Evolutionary conservation across 2,329 filamentous ascomycete species (phyloP).

Genomic region (Aspergillus novoparasiticus): DNA sequence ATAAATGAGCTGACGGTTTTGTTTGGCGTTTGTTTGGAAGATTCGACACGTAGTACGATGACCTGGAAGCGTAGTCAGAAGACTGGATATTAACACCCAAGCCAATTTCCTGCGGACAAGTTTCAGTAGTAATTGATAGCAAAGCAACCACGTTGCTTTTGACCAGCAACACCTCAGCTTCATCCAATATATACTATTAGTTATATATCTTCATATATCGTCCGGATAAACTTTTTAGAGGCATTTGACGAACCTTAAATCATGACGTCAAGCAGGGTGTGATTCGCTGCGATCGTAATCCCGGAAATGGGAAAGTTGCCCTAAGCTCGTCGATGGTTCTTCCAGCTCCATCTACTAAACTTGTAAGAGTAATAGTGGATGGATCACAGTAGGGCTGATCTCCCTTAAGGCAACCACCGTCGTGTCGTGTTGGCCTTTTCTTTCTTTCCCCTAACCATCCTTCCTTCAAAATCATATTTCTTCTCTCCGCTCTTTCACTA

Average conservation of each 20-base stretch:
- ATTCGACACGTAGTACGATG: not conserved
- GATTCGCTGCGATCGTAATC: not conserved
- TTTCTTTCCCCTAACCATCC: not conserved
- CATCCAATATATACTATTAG: not conserved
- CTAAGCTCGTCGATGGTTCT: not conserved
- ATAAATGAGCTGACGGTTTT: not conserved
- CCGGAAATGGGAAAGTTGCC: not conserved
- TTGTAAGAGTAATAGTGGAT: constrained; percentile 6
- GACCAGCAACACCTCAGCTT: not conserved
- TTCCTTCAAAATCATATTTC: not conserved
- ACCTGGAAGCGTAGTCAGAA: not conserved
- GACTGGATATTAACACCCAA: not conserved
- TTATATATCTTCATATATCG: not conserved
- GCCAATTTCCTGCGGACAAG: not conserved
- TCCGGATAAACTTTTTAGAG: not conserved
- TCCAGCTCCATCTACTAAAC: constrained; percentile 3
- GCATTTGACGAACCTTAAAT: not conserved
- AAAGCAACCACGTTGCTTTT: not conserved
- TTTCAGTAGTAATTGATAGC: not conserved
- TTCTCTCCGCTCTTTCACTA: not conserved
- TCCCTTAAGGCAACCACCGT: not conserved
- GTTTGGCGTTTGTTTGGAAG: not conserved
- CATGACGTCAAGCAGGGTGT: not conserved
- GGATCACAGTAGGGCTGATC: constrained; percentile 1
- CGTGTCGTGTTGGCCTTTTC: not conserved